Evolutionary conservation across 164 flowering plant species (phyloP).

Genomic region (Pachysandra terminalis): DNA sequence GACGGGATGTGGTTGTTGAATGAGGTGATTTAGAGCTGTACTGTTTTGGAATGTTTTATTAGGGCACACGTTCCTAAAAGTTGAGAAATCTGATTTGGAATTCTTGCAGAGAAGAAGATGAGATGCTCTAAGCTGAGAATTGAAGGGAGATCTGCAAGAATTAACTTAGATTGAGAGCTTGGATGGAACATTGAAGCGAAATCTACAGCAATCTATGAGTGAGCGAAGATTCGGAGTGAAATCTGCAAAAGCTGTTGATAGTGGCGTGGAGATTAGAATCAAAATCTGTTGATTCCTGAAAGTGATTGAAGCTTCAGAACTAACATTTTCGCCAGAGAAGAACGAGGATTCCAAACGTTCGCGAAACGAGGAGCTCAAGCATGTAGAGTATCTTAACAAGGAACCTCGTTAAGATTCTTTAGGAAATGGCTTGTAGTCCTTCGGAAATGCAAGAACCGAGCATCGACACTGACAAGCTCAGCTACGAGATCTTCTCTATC

Average conservation of each 20-base stretch:
- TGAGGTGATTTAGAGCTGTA: background rate
- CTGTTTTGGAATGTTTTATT: background rate
- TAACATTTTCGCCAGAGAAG: too few relatives aligned
- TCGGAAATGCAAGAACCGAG: slow-evolving; percentile 68
- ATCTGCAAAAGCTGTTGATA: background rate
- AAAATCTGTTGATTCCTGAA: background rate
- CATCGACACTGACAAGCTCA: slow-evolving; percentile 73
- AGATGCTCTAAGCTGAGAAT: too few relatives aligned
- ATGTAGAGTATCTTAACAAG: too few relatives aligned
- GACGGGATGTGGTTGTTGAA: background rate
- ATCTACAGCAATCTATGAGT: background rate
- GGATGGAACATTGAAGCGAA: background rate
- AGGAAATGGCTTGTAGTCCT: slow-evolving; percentile 18
- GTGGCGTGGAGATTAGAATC: background rate
- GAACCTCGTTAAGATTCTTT: background rate
- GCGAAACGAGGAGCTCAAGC: background rate
- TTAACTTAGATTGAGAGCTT: too few relatives aligned
- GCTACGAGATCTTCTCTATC: slow-evolving; percentile 83
- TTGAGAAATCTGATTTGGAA: background rate
- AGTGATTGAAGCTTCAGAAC: background rate
- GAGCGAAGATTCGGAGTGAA: background rate
- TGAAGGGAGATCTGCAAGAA: too few relatives aligned
- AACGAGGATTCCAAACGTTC: background rate
- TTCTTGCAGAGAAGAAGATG: background rate
- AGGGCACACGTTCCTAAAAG: background rate